Evolutionary conservation across 139 green algal species (phyloP), one percentile per base, ranked within the genome.

Genomic region (Protoeuglena noctilucae): DNA sequence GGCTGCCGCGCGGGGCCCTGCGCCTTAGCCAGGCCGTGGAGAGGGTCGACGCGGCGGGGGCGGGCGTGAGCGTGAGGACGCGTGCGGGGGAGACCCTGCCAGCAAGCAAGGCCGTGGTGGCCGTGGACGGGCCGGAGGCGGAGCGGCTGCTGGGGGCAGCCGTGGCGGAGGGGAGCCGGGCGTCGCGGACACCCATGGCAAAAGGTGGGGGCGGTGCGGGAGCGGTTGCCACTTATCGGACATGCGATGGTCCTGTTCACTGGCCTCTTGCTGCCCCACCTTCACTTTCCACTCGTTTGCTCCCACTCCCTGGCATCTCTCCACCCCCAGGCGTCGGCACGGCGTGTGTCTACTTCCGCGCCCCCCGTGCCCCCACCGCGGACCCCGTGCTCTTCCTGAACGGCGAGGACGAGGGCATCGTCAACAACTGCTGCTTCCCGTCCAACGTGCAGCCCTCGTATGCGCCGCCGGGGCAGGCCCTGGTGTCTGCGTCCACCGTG

Each of bases 401-500:
- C 49, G 88, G 87, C 19, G 71, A 83, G 21, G 70, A 66, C 12
- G 51, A 40, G 5, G 69, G 70, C 21, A 60, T 95, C 19, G 76
- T 96, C 19, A 97, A 97, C 77, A 97, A 97, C 66, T 78, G 74
- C 47, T 96, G 87, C 77, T 94, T 95, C 67, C 85, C 85, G 1
- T 87, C 76, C n/a, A 80, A 75, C 6, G 87, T 95, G 9, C 55
- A 83, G 0, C 68, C 77, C 5, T 78, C 65, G 6, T 96, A 96
- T 51, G 88, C 88, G 21, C 88, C 88, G 0, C 40, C 71, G 6
- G 89, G 89, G 1, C 63, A 88, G 73, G 79, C 78, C 0, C 80
- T 98, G 16, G 76, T 88, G 25, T 96, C 87, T 0, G 79, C 89
- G 2, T 96, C 87, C 19, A 81, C 79, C 3, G 72, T 98, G 58